A percentile compares a stretch with the other conserved stretches of the same genome.
Evolutionary conservation across 176 grass and related monocot species (phyloP).

Genomic region (Triticum urartu): DNA sequence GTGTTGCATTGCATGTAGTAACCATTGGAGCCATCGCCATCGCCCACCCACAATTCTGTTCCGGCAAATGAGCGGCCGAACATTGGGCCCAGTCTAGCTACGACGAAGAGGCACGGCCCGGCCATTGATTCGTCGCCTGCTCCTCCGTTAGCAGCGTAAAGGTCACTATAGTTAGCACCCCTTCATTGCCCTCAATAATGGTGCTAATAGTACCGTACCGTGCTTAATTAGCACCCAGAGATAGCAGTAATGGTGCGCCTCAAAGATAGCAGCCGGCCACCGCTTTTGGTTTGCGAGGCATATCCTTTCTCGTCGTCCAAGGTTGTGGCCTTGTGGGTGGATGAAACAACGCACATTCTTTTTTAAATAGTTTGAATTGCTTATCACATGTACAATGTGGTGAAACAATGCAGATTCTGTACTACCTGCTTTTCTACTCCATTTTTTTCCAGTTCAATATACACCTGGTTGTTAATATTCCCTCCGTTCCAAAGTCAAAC

Average conservation of each 20-base stretch:
- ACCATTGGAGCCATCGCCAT: not conserved
- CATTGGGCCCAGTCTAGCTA: not conserved
- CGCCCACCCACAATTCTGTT: not conserved
- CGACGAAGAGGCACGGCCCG: not conserved
- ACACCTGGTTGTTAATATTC: too few relatives aligned
- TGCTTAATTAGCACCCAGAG: not conserved
- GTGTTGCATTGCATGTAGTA: not conserved
- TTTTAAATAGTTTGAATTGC: too few relatives aligned
- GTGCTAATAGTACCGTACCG: not conserved
- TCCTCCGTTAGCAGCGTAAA: not conserved
- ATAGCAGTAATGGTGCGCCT: constrained; percentile 31
- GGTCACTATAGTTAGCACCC: not conserved
- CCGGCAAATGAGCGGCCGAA: not conserved
- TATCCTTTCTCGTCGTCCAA: not conserved
- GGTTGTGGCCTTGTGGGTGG: too few relatives aligned
- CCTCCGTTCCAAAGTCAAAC: too few relatives aligned
- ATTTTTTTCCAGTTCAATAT: too few relatives aligned
- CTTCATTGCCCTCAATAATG: not conserved
- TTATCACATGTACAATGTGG: too few relatives aligned
- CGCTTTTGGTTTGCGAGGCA: not conserved
- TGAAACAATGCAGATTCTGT: too few relatives aligned
- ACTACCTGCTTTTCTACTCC: too few relatives aligned
- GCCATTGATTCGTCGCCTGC: not conserved
- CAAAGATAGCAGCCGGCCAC: constrained; percentile 11
- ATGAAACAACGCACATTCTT: too few relatives aligned